Evolutionary conservation across 2,329 filamentous ascomycete genomes (phyloP), one percentile per base, ranked within the genome.

Genomic region (Thyridium curvatum): DNA sequence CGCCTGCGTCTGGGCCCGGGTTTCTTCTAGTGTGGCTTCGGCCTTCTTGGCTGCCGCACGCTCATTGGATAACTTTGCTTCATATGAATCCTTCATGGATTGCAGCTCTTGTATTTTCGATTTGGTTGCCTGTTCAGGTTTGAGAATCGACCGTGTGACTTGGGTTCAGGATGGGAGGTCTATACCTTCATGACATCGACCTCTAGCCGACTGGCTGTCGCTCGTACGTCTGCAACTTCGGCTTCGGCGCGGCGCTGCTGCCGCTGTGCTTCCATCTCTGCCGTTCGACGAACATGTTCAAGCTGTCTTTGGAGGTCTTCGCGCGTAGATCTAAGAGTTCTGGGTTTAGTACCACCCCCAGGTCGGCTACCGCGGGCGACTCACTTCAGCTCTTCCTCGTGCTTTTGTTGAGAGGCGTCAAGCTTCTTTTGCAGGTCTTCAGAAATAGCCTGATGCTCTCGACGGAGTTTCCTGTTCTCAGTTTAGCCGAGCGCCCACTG

Each of bases 381-480:
- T 21, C 34, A 52, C 44, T 36, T 67, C 76, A 52, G 48, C 40
- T 88, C 82, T 30, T 78, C 73, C 38, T 84, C 79, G 51, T 93
- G 84, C 28, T 79, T 74, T 34, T 71, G 71, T 49, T 87, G 84
- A 10, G 21, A 26, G 21, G 21, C 21, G 6, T 26, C 6, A 10
- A 10, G 6, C 6, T 26, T 26, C 10, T 10, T 26, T 26, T 26
- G 6, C 21, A 26, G 10, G 6, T 26, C 10, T 26, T 26, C 14
- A 90, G 64, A 8, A 75, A 74, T 36, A 91, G 82, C 40, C 87
- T 86, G 47, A 83, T 72, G 29, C 70, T 74, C 46, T 79, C 82
- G 35, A 85, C 69, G 30, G 77, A 26, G 21, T 6, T 26, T 9
- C 21, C 34, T 51, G 47, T 64, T 50, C 47, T 5, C 43, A 42